These are phyloP conservation scores for Lathyrus tuberosus DNA, from an alignment of 306 rosid genomes.

Conservation along the genomic window DNA sequence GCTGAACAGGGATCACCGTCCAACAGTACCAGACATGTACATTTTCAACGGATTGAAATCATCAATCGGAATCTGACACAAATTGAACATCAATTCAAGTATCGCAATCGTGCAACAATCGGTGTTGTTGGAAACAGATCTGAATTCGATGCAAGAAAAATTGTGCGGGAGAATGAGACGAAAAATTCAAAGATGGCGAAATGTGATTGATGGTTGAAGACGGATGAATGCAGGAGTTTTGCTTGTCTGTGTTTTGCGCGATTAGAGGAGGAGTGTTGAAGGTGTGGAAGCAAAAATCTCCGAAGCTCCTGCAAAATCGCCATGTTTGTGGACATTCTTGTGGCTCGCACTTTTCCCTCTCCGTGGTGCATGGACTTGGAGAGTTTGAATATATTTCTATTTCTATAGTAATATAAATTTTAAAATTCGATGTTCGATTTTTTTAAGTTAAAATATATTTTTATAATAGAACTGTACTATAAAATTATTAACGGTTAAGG, in stretches of 20 bases:
- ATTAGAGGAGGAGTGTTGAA: constrained; percentile 32
- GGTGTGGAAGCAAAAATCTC: constrained; percentile 44
- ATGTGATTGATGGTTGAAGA: constrained; percentile 3
- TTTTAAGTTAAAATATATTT: no score
- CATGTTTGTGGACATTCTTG: constrained; percentile 59
- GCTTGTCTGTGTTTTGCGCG: constrained; percentile 14
- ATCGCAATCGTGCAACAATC: neutral
- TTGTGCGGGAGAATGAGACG: constrained; percentile 6
- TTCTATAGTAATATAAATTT: no score
- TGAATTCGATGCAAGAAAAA: neutral
- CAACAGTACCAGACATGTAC: constrained; percentile 13
- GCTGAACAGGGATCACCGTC: constrained; percentile 17
- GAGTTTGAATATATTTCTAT: no score
- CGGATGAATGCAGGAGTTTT: constrained; percentile 18
- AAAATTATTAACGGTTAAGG: no score
- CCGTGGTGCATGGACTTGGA: constrained; percentile 30
- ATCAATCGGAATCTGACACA: neutral
- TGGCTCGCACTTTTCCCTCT: constrained; percentile 50
- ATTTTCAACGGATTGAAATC: constrained; percentile 26
- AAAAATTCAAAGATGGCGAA: neutral
- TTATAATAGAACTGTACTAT: no score
- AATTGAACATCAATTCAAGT: constrained; percentile 3
- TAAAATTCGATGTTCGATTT: no score
- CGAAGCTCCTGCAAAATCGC: constrained; percentile 63
- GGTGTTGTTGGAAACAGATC: neutral